Evolutionary conservation across 2,329 filamentous ascomycete genomes (phyloP), one percentile per base, ranked within the genome.

Genomic region (Drechslerella dactyloides): DNA sequence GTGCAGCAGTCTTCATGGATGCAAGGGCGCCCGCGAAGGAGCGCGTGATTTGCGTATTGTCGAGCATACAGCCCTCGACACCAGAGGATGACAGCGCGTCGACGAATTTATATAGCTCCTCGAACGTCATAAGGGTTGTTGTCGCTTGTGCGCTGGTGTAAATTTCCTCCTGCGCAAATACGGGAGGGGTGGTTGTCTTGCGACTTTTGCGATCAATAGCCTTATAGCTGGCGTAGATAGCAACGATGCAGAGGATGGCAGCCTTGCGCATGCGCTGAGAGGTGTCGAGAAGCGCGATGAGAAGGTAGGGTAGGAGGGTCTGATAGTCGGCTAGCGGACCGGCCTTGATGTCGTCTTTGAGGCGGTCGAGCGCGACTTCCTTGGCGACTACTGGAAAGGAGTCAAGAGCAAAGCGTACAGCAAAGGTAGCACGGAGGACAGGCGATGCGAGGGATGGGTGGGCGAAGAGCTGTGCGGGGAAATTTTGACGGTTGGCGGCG

Each of bases 1-100:
- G 76, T 54, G 75, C 74, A 42, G 74, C 70, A 40, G 66, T 83
- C 76, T 87, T 89, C 56, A 89, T 74, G 59, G 85, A 85, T 75
- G 88, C 86, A 10, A 94, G 78, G 0, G 84, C 80, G 33, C 82
- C 83, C 69, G 85, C 83, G 3, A 96, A 78, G 1, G 88, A 84
- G 19, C 85, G 85, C 24, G 84, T 81, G 50, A 96, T 83, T 72
- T 94, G 88, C 27, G 84, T 85, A 2, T 86, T 82, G 77, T 97
- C 92, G 75, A 97, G 85, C 2, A 93, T 84, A 76, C 89, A 96
- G 79, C 97, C 94, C 79, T 97, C 93, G 8, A 96, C 81, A 1
- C 85, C 85, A 0, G 90, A 90, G 19, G 91, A 79, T n/a, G 97
- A 80, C 40, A 89, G 83, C 19, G 85, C 82, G 19, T 86, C 83